phyloP scores from a whole-genome alignment of 306 rosid genomes.

The Sesbania bispinosa region DNA sequence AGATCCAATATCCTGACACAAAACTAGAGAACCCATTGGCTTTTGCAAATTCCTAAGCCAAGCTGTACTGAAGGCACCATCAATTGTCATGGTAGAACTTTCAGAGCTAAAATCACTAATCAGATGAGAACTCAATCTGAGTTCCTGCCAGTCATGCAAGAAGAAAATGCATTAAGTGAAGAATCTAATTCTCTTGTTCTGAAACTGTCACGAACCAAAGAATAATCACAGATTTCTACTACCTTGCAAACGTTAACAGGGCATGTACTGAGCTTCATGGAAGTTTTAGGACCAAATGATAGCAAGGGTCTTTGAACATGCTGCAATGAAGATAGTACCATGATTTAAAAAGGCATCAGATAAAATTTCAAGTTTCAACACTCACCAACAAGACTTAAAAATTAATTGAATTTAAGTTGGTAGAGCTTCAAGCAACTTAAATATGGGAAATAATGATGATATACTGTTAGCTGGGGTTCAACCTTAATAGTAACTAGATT shows the following conservation, averaged over 20 bases:
- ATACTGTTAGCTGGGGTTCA: not conserved
- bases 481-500: too few species aligned
- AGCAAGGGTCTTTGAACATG: slow-evolving; percentile 91
- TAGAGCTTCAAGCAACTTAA: slow-evolving; percentile 6
- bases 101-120: slow-evolving; percentile 74
- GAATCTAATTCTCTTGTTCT: not conserved
- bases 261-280: slow-evolving; percentile 77
- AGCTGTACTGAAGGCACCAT: slow-evolving; percentile 77
- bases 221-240: slow-evolving; percentile 22
- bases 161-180: slow-evolving; percentile 17
- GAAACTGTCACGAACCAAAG: too few species aligned
- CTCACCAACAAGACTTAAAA: not conserved
- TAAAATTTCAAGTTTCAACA: slow-evolving; percentile 5
- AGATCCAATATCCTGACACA: slow-evolving; percentile 62
- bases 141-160: slow-evolving; percentile 55
- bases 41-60: slow-evolving; percentile 89
- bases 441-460: not conserved
- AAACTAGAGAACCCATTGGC: slow-evolving; percentile 64
- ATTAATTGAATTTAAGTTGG: slow-evolving; percentile 1
- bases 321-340: slow-evolving; percentile 45
- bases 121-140: slow-evolving; percentile 78
- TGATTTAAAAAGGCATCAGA: slow-evolving; percentile 14
- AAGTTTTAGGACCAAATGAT: slow-evolving; percentile 94
- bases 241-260: slow-evolving; percentile 90
- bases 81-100: slow-evolving; percentile 69